Percentiles rank a stretch among this genome's conserved stretches.
Conservation (phyloP, 768 basidiomycete genomes). For the Ramaria rubella region DNA sequence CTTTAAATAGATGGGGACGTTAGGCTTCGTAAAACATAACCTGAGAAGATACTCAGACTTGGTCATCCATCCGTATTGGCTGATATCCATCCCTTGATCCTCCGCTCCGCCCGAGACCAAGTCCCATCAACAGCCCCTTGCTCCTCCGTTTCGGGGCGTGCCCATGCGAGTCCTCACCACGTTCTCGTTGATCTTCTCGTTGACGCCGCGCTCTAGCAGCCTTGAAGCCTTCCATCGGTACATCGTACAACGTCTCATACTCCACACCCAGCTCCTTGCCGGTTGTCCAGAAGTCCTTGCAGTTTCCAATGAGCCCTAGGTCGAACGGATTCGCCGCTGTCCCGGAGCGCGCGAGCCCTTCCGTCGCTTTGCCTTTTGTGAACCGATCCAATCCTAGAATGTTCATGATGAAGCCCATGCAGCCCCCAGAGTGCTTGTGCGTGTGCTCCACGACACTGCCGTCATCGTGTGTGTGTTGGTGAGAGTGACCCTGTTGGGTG, state of each 20-base stretch:
- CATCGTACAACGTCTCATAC: constrained; percentile 84
- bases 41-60: no score
- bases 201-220: constrained; percentile 61
- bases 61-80: constrained; percentile 41
- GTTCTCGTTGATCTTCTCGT: constrained; percentile 49
- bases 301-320: constrained; percentile 68
- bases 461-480: constrained; percentile 36
- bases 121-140: constrained; percentile 31
- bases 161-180: constrained; percentile 47
- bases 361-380: constrained; percentile 82
- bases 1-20: no score
- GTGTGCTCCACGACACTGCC: constrained; percentile 36
- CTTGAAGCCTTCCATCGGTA: constrained; percentile 77
- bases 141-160: constrained; percentile 32
- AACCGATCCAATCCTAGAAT: constrained; percentile 92
- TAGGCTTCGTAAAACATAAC: no score
- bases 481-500: constrained; percentile 68
- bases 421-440: constrained; percentile 30
- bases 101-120: constrained; percentile 23
- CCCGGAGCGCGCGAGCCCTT: constrained; percentile 72
- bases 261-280: constrained; percentile 84
- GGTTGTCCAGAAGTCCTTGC: constrained; percentile 90
- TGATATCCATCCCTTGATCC: constrained; percentile 51
- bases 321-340: constrained; percentile 90
- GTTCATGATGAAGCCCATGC: constrained; percentile 73